Conservation (phyloP, 202 grass and related monocot genomes). For the Eragrostis tef region DNA sequence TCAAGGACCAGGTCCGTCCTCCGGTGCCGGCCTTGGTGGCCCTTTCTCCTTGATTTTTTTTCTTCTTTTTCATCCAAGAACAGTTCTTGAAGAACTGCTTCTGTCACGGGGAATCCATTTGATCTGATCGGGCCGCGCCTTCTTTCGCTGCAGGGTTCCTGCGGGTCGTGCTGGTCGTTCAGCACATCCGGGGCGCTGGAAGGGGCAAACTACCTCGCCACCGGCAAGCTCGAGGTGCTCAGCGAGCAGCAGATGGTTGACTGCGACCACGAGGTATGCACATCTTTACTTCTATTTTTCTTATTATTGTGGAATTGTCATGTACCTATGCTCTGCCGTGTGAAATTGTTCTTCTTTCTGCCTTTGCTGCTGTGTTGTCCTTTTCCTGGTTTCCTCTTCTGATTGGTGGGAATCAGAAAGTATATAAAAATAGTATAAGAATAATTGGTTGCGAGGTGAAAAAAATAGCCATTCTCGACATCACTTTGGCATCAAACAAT, state of each 20-base stretch:
- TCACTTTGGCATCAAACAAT: neutral
- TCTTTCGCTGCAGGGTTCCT: constrained; percentile 65
- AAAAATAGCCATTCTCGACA: neutral
- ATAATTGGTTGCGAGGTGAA: neutral
- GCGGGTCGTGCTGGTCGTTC: constrained; percentile 97
- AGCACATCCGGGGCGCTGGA: constrained; percentile 82
- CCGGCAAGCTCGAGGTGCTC: constrained; percentile 77
- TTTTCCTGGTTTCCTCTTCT: constrained; percentile 9
- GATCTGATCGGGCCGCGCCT: neutral
- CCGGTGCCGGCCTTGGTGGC: no score
- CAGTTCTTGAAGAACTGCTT: neutral
- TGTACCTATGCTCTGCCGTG: no score
- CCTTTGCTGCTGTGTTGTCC: constrained; percentile 17
- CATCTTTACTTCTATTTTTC: neutral
- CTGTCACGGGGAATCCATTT: neutral
- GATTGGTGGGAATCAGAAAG: neutral
- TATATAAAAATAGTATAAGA: neutral
- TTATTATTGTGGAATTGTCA: neutral
- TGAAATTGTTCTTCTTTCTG: neutral
- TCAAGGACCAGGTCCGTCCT: constrained; percentile 78
- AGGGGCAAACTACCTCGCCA: constrained; percentile 81
- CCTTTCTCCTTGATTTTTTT: neutral
- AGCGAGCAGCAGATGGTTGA: constrained; percentile 97
- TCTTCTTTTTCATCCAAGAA: neutral
- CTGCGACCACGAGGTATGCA: constrained; percentile 82